A percentile compares a stretch with the other conserved stretches of the same genome.
phyloP scores from a whole-genome alignment of 306 rosid species.

The Lathyrus tuberosus region DNA sequence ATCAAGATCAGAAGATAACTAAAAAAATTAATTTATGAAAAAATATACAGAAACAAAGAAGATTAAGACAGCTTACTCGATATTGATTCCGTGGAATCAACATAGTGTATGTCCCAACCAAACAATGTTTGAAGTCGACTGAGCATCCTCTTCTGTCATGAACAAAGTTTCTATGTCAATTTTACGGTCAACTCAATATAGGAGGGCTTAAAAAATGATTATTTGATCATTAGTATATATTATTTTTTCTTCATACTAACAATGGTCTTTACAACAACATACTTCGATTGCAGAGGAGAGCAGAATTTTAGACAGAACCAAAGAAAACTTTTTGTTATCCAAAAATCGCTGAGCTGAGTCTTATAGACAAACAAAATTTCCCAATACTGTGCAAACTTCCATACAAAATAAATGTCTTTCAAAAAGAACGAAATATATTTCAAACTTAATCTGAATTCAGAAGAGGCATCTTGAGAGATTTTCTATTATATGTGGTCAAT shows the following conservation, averaged over 20 bases:
- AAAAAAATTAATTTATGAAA: neutral
- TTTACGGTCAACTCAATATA: slow-evolving; percentile 19
- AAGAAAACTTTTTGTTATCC: neutral
- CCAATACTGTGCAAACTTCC: slow-evolving; percentile 3
- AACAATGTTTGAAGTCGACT: slow-evolving; percentile 68
- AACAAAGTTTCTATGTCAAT: slow-evolving; percentile 38
- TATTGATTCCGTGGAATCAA: slow-evolving; percentile 79
- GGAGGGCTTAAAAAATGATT: slow-evolving; percentile 29
- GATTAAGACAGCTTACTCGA: slow-evolving; percentile 49
- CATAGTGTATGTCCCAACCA: slow-evolving; percentile 71
- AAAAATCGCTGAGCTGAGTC: neutral
- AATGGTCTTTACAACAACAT: slow-evolving; percentile 10
- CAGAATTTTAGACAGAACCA: slow-evolving; percentile 14
- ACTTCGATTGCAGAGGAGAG: neutral
- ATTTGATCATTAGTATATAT: neutral
- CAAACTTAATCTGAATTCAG: slow-evolving; percentile 11
- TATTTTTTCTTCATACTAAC: slow-evolving; percentile 8
- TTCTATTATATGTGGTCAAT: neutral
- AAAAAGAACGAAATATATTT: neutral
- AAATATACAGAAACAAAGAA: slow-evolving; percentile 21
- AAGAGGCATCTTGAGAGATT: neutral
- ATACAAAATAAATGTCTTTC: slow-evolving; percentile 13
- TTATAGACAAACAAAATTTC: slow-evolving; percentile 3
- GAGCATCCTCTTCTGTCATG: slow-evolving; percentile 74
- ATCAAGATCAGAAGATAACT: slow-evolving; percentile 9